Conservation (phyloP, 768 basidiomycete genomes). For the Boletus rubropictus region DNA sequence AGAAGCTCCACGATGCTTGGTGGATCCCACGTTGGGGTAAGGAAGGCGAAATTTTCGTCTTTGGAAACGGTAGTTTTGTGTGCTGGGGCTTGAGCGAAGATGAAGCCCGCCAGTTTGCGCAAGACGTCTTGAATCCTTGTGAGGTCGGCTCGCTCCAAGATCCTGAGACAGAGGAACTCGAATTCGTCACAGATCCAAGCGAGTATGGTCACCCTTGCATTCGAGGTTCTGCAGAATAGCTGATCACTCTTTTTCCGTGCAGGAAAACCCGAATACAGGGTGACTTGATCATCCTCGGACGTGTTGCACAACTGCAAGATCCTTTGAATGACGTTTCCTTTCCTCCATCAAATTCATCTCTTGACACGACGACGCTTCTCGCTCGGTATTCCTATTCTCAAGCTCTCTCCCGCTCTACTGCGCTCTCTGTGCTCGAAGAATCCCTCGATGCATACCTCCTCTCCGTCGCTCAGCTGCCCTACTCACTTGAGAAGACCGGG, state of each 20-base stretch:
- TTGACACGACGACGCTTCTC: slow-evolving; percentile 68
- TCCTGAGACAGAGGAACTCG: slow-evolving; percentile 83
- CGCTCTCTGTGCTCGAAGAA: slow-evolving; percentile 81
- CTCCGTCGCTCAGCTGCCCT: slow-evolving; percentile 75
- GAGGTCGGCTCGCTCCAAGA: slow-evolving; percentile 62
- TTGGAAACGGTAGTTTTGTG: slow-evolving; percentile 83
- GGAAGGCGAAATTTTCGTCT: slow-evolving; percentile 83
- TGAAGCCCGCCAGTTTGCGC: slow-evolving; percentile 64
- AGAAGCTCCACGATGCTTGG: slow-evolving; percentile 68
- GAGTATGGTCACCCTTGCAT: slow-evolving; percentile 49
- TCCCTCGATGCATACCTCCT: slow-evolving; percentile 79
- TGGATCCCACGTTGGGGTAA: slow-evolving; percentile 71
- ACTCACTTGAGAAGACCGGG: slow-evolving; percentile 69
- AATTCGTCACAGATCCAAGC: slow-evolving; percentile 85
- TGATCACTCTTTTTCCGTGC: slow-evolving; percentile 6
- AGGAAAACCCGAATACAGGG: slow-evolving; percentile 87
- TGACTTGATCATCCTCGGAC: slow-evolving; percentile 85
- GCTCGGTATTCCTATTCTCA: slow-evolving; percentile 91
- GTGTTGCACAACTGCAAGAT: slow-evolving; percentile 53
- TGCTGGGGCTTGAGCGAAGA: slow-evolving; percentile 83
- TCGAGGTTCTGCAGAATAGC: neutral
- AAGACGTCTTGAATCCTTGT: slow-evolving; percentile 53
- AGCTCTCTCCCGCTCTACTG: slow-evolving; percentile 83
- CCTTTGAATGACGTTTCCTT: slow-evolving; percentile 40
- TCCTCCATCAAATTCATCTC: slow-evolving; percentile 44